Evolutionary conservation across 2,329 filamentous ascomycete species (phyloP).

Genomic region (Curvularia sp.): DNA sequence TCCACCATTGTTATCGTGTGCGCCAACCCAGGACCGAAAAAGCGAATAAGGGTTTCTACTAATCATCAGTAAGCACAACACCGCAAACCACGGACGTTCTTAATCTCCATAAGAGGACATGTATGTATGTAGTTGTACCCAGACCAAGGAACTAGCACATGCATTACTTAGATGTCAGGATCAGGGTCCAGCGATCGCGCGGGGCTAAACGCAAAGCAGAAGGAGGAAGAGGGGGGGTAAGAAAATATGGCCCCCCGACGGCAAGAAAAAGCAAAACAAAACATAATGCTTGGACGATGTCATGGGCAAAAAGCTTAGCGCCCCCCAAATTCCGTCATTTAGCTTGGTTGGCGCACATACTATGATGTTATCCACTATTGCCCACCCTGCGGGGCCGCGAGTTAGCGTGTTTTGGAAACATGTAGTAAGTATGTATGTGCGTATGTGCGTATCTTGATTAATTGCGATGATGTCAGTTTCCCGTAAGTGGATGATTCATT

Average conservation of each 20-base stretch:
- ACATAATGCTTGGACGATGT: slow-evolving; percentile 16
- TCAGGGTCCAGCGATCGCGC: neutral
- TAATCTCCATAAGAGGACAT: no score
- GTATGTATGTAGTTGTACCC: no score
- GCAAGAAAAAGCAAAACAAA: no score
- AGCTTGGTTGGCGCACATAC: neutral
- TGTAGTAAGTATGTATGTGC: neutral
- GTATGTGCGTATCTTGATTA: neutral
- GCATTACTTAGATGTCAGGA: neutral
- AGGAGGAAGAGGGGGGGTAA: neutral
- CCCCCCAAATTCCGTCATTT: neutral
- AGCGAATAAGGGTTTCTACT: neutral
- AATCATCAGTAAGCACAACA: neutral
- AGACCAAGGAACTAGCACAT: no score
- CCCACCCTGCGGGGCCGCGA: neutral
- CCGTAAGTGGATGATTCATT: neutral
- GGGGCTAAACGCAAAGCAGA: neutral
- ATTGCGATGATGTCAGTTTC: neutral
- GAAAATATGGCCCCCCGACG: neutral
- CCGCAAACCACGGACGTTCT: no score
- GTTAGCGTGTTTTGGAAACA: neutral
- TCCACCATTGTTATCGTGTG: neutral
- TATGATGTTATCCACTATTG: neutral
- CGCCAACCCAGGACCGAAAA: neutral
- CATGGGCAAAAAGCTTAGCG: slow-evolving; percentile 14